Percentiles rank a stretch among this genome's conserved stretches.
phyloP scores from a whole-genome alignment of 2,329 filamentous ascomycete genomes.

The Talaromyces sp. region DNA sequence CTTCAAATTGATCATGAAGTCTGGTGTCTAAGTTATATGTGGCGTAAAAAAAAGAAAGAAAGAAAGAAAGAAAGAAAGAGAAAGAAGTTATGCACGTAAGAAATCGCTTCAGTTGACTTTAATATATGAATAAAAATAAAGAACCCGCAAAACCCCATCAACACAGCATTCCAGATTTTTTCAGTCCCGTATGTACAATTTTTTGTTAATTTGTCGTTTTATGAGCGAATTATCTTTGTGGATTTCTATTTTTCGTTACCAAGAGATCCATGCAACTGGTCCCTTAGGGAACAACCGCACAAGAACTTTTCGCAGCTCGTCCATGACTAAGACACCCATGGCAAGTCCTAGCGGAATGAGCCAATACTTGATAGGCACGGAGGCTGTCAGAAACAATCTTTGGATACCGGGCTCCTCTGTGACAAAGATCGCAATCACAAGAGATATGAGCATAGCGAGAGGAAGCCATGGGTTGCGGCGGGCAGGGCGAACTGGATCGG shows the following conservation, averaged over 20 bases:
- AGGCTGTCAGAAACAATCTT: conserved; percentile 51
- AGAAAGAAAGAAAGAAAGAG: too few species aligned
- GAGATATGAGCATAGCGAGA: conserved; percentile 49
- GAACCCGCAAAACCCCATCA: too few species aligned
- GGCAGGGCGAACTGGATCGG: conserved; percentile 51
- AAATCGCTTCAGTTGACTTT: too few species aligned
- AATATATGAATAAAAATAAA: too few species aligned
- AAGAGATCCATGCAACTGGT: conserved; percentile 52
- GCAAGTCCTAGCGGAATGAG: conserved; percentile 56
- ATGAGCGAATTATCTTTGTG: too few species aligned
- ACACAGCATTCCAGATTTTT: too few species aligned
- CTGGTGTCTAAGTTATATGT: too few species aligned
- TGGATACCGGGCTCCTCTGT: conserved; percentile 57
- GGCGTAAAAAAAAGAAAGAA: too few species aligned
- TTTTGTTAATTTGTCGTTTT: too few species aligned
- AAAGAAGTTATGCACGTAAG: too few species aligned
- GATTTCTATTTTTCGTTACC: conserved; percentile 40
- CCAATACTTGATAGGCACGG: conserved; percentile 57
- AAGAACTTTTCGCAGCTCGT: conserved; percentile 56
- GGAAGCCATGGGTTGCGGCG: conserved; percentile 56
- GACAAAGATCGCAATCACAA: conserved; percentile 58
- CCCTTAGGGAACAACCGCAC: conserved; percentile 53
- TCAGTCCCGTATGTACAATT: too few species aligned
- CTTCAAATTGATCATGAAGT: too few species aligned
- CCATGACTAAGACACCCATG: conserved; percentile 54